Conservation (phyloP, 768 basidiomycete species). For the Dentipellis fragilis region DNA sequence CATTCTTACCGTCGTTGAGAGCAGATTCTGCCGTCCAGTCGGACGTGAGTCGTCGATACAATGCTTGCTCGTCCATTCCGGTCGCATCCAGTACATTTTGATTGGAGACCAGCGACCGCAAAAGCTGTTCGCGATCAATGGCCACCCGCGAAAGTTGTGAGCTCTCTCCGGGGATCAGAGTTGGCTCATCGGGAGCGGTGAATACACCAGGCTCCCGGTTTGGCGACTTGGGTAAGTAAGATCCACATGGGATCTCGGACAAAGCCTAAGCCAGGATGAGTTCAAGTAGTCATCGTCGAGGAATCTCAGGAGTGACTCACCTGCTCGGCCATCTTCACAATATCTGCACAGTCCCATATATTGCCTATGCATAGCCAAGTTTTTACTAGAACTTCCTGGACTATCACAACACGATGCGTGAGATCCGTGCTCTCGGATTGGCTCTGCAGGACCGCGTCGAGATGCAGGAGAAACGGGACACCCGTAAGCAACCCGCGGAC, state of each 20-base stretch:
- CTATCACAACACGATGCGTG: conserved; percentile 35
- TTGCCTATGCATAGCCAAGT: conserved; percentile 63
- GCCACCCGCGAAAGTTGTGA: conserved; percentile 4
- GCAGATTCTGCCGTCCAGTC: conserved; percentile 71
- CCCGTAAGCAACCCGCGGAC: conserved; percentile 66
- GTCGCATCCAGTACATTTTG: conserved; percentile 9
- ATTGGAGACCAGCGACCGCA: conserved; percentile 2
- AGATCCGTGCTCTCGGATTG: conserved; percentile 19
- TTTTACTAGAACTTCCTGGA: conserved; percentile 53
- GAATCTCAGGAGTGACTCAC: conserved; percentile 26
- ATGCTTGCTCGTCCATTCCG: conserved; percentile 8
- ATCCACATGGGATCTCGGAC: conserved; percentile 3
- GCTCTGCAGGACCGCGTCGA: conserved; percentile 42
- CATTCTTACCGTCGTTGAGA: conserved; percentile 61
- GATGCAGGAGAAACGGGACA: conserved; percentile 77
- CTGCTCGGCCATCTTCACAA: conserved; percentile 44
- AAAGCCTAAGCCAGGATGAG: conserved; percentile 4
- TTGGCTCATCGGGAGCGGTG: conserved; percentile 2
- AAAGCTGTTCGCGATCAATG: conserved; percentile 4
- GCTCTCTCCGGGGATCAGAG: conserved; percentile 1
- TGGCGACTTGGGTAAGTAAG: conserved; percentile 6
- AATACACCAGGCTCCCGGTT: conserved; percentile 1
- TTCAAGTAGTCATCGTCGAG: conserved; percentile 2
- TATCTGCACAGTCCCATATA: conserved; percentile 54
- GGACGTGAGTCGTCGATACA: conserved; percentile 7